These are phyloP conservation scores for Tetracladium maxilliforme DNA, from an alignment of 2,329 filamentous ascomycete genomes.

Conservation along the genomic window DNA sequence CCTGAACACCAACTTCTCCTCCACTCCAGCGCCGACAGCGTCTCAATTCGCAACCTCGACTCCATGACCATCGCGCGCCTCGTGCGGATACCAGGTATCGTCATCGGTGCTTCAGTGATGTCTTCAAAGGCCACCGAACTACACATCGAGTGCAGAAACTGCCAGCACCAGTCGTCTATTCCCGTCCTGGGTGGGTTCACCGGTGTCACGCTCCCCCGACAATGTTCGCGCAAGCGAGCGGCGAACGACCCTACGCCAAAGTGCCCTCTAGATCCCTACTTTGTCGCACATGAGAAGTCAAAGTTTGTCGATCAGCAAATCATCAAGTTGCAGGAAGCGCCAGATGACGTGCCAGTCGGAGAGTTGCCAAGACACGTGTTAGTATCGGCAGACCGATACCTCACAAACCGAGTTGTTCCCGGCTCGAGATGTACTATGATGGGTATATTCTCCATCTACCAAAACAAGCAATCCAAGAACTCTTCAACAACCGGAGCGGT, in stretches of 20 bases:
- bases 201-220: conserved; percentile 69
- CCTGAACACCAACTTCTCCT: conserved; percentile 91
- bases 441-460: conserved; percentile 96
- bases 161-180: conserved; percentile 56
- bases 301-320: conserved; percentile 96
- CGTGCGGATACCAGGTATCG: conserved; percentile 93
- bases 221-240: conserved; percentile 47
- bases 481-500: conserved; percentile 64
- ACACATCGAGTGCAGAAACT: conserved; percentile 78
- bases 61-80: conserved; percentile 85
- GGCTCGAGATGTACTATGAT: conserved; percentile 90
- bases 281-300: conserved; percentile 86
- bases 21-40: conserved; percentile 80
- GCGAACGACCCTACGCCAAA: conserved; percentile 54
- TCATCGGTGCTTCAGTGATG: conserved; percentile 92
- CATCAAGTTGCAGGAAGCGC: conserved; percentile 93
- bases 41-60: conserved; percentile 86
- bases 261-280: conserved; percentile 91
- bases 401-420: conserved; percentile 90
- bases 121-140: conserved; percentile 88
- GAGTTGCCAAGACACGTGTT: conserved; percentile 90
- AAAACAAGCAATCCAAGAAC: conserved; percentile 76
- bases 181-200: conserved; percentile 74
- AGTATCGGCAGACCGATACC: conserved; percentile 88
- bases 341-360: conserved; percentile 93